phyloP scores from a whole-genome alignment of 352 stramenopile genomes.

The Pilasporangium apinafurcum region DNA sequence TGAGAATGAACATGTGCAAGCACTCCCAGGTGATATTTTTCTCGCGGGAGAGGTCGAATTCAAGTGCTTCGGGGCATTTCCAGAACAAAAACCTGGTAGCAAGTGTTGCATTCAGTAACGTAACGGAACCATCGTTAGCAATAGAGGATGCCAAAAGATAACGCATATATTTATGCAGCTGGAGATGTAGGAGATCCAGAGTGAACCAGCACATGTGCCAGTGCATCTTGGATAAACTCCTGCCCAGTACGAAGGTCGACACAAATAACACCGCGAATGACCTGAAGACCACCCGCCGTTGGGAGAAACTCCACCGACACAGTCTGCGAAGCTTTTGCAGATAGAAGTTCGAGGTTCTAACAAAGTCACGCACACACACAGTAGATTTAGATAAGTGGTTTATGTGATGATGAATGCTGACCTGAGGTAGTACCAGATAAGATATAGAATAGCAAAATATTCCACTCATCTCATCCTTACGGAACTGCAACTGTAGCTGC shows the following conservation, averaged over 20 bases:
- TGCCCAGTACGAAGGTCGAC: constrained; percentile 62
- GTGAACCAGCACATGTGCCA: constrained; percentile 54
- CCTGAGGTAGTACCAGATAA: constrained; percentile 42
- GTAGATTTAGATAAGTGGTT: not conserved
- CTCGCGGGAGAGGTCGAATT: constrained; percentile 71
- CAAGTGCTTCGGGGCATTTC: constrained; percentile 57
- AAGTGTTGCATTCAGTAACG: constrained; percentile 42
- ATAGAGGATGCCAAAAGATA: constrained; percentile 2
- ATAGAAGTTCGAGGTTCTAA: constrained; percentile 62
- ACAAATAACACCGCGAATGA: constrained; percentile 45
- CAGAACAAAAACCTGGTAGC: constrained; percentile 45
- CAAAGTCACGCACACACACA: not conserved
- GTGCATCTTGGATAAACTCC: constrained; percentile 44
- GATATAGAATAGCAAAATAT: constrained; percentile 71
- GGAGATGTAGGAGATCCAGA: constrained; percentile 3
- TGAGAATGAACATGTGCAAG: constrained; percentile 55
- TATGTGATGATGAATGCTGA: not conserved
- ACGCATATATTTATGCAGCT: not conserved
- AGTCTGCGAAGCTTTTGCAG: constrained; percentile 29
- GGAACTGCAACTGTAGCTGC: constrained; percentile 75
- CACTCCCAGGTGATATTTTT: constrained; percentile 64
- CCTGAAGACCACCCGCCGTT: constrained; percentile 58
- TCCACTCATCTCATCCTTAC: constrained; percentile 54
- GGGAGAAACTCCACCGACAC: constrained; percentile 65
- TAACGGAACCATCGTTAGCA: not conserved